Percentiles rank a stretch among this genome's conserved stretches.
phyloP scores from a whole-genome alignment of 352 stramenopile species.

The Pythium brassicae region DNA sequence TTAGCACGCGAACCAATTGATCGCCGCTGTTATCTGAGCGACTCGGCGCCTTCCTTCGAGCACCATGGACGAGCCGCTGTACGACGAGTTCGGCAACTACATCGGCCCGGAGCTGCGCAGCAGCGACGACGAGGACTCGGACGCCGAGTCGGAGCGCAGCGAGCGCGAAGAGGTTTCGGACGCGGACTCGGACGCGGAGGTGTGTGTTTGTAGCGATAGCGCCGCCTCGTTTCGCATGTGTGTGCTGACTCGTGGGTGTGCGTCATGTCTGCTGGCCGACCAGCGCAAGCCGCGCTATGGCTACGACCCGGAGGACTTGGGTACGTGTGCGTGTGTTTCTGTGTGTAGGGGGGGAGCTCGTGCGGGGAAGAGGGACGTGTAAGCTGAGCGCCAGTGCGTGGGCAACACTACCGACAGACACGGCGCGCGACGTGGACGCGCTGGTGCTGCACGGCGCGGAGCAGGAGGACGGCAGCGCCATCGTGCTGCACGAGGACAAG shows the following conservation, averaged over 20 bases:
- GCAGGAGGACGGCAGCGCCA: slow-evolving; percentile 82
- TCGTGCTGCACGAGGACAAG: slow-evolving; percentile 99
- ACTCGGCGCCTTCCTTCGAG: not conserved
- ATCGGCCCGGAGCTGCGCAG: slow-evolving; percentile 96
- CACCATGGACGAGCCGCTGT: slow-evolving; percentile 94
- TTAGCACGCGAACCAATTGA: too few relatives aligned
- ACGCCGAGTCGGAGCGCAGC: slow-evolving; percentile 28
- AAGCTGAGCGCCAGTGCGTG: not conserved
- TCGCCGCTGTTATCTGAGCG: too few relatives aligned
- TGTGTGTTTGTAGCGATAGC: not conserved
- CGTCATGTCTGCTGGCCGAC: not conserved
- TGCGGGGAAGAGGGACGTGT: not conserved
- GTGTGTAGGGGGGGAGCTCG: slow-evolving; percentile 16
- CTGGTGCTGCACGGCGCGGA: slow-evolving; percentile 42
- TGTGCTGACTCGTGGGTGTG: not conserved
- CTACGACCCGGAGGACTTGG: slow-evolving; percentile 15
- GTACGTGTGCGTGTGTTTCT: slow-evolving; percentile 15
- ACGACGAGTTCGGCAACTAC: slow-evolving; percentile 99
- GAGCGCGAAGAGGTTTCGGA: slow-evolving; percentile 11
- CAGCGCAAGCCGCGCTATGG: slow-evolving; percentile 9
- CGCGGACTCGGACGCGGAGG: slow-evolving; percentile 44
- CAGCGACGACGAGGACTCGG: slow-evolving; percentile 47
- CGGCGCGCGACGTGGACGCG: slow-evolving; percentile 33
- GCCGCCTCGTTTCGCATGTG: not conserved
- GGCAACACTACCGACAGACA: slow-evolving; percentile 2